phyloP scores from a whole-genome alignment of 2,329 filamentous ascomycete species.

The Fusarium miscanthi region DNA sequence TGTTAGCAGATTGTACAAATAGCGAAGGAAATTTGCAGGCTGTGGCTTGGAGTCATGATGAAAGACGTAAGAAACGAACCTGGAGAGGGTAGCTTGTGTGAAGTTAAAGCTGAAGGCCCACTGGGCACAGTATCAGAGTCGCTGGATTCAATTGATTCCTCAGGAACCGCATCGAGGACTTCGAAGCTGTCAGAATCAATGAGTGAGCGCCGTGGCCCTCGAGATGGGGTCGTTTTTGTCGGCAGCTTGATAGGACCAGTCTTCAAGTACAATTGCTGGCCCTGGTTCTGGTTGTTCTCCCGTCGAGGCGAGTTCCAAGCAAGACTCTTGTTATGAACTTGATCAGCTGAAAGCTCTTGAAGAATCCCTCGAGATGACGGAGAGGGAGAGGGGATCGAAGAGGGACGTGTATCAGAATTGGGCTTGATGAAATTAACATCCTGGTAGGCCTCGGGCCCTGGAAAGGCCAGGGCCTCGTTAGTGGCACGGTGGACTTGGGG shows the following conservation, averaged over 20 bases:
- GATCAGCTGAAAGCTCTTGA: conserved; percentile 44
- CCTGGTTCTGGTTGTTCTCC: conserved; percentile 2
- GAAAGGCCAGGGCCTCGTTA: conserved; percentile 22
- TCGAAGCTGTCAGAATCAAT: conserved; percentile 50
- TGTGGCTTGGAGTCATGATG: neutral
- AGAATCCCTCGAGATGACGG: conserved; percentile 37
- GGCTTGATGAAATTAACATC: conserved; percentile 34
- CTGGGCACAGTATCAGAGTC: conserved; percentile 7
- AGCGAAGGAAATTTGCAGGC: neutral
- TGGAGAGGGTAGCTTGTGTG: conserved; percentile 8
- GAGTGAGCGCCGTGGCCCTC: conserved; percentile 47
- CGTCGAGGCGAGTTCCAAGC: conserved; percentile 17
- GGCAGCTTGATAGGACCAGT: conserved; percentile 19
- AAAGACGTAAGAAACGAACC: conserved; percentile 26
- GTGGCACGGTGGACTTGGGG: conserved; percentile 38
- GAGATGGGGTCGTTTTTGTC: conserved; percentile 28
- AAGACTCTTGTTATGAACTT: conserved; percentile 43
- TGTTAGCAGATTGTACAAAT: conserved; percentile 27
- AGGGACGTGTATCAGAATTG: conserved; percentile 24
- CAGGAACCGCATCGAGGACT: conserved; percentile 48
- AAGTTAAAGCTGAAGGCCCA: neutral
- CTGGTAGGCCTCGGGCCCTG: conserved; percentile 21
- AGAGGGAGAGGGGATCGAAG: conserved; percentile 35
- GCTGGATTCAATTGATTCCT: conserved; percentile 41
- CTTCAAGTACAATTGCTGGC: conserved; percentile 16